These are phyloP conservation scores for Hyaloscypha variabilis DNA, from an alignment of 495 filamentous ascomycete species.

Conservation along the genomic window DNA sequence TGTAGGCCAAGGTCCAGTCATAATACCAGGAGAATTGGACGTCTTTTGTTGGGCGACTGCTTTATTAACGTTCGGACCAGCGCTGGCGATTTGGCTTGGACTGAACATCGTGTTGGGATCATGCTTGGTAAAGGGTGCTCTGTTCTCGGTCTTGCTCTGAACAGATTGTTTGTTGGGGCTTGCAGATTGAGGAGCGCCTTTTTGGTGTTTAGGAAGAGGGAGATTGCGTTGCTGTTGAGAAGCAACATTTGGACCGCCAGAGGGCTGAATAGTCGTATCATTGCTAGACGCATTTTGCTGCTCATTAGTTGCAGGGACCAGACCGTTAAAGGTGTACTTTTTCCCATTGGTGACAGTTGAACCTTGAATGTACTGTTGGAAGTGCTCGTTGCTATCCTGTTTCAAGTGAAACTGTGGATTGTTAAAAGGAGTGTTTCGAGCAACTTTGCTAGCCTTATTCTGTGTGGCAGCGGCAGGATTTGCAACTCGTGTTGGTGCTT, in stretches of 20 bases:
- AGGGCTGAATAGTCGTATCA: neutral
- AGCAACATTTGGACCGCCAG: neutral
- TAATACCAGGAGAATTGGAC: neutral
- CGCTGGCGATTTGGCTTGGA: neutral
- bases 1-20: neutral
- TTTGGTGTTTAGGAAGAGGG: too few relatives aligned
- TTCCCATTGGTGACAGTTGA: constrained; percentile 3
- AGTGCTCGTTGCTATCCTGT: neutral
- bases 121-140: neutral
- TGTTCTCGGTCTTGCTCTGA: neutral
- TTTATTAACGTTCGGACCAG: neutral
- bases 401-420: neutral
- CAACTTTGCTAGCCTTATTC: neutral
- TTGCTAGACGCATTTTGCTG: neutral
- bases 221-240: neutral
- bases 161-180: neutral
- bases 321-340: neutral
- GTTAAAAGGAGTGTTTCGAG: neutral
- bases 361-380: neutral
- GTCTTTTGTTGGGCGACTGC: neutral
- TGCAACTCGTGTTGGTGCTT: neutral
- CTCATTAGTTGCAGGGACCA: neutral
- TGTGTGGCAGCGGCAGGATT: neutral
- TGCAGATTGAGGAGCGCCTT: neutral
- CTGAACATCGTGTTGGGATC: neutral